Conservation (phyloP, 1,284 basidiomycete species). For the Cryptococcus floricola region DNA sequence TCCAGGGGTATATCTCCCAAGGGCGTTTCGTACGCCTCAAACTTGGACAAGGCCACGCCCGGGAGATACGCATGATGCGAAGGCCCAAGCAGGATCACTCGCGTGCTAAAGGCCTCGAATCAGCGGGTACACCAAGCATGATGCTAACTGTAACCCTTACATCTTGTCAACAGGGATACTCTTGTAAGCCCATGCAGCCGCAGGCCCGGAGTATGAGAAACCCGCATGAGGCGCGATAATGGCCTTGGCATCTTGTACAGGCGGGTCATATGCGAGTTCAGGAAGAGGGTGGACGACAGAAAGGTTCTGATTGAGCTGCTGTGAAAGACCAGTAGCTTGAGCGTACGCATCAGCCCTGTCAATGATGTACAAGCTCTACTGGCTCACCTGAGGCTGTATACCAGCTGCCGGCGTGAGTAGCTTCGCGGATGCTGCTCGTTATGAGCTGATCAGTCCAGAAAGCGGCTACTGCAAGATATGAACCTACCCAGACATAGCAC, state of each 20-base stretch:
- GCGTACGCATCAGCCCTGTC: conserved; percentile 2
- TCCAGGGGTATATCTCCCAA: conserved; percentile 79
- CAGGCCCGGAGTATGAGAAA: conserved; percentile 86
- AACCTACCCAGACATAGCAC: background rate
- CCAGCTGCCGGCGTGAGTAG: conserved; percentile 89
- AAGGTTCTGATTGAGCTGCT: conserved; percentile 66
- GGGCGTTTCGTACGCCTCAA: conserved; percentile 76
- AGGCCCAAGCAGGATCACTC: conserved; percentile 91
- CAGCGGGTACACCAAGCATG: background rate
- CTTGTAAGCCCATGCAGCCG: conserved; percentile 95
- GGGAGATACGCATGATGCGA: conserved; percentile 88
- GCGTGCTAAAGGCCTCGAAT: conserved; percentile 58
- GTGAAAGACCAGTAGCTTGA: conserved; percentile 58
- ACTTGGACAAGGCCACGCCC: conserved; percentile 78
- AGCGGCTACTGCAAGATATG: background rate
- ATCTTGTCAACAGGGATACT: conserved; percentile 75
- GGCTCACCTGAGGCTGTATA: conserved; percentile 67
- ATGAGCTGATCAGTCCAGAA: too few relatives aligned
- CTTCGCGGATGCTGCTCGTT: conserved; percentile 49
- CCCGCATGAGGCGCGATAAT: conserved; percentile 99
- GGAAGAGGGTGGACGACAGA: conserved; percentile 56
- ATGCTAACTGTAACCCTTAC: conserved; percentile 52
- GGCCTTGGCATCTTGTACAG: conserved; percentile 75
- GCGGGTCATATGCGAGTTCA: conserved; percentile 57
- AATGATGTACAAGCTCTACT: conserved; percentile 3